Conservation (phyloP, 2,329 filamentous ascomycete genomes). For the Sporothrix sp. region DNA sequence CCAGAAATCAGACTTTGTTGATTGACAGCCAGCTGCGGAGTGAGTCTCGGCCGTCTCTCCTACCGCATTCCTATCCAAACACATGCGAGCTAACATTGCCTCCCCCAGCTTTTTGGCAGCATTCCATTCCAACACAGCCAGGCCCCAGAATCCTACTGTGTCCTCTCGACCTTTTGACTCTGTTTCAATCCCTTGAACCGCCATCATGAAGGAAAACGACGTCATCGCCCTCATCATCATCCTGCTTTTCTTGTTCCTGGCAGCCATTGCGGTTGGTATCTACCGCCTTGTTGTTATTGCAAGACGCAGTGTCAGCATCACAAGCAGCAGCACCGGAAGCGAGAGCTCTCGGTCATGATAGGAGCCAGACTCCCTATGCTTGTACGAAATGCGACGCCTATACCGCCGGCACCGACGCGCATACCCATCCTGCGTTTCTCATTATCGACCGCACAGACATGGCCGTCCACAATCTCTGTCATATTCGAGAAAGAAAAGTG, state of each 20-base stretch:
- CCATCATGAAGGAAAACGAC: conserved; percentile 54
- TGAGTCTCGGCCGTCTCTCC: not conserved
- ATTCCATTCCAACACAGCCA: too few species aligned
- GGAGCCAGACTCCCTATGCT: too few species aligned
- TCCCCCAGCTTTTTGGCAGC: too few species aligned
- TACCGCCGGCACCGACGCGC: too few species aligned
- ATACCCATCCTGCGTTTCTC: too few species aligned
- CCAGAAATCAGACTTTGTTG: not conserved
- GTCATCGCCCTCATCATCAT: conserved; percentile 61
- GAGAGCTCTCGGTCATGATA: conserved; percentile 6
- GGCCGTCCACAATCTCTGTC: too few species aligned
- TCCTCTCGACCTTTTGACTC: too few species aligned
- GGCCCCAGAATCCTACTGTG: too few species aligned
- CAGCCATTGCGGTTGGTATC: conserved; percentile 53
- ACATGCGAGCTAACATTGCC: not conserved
- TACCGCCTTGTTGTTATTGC: conserved; percentile 49
- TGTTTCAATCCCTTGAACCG: conserved; percentile 19
- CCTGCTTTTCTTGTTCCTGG: conserved; percentile 53
- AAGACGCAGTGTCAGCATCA: conserved; percentile 33
- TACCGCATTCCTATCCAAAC: conserved; percentile 2
- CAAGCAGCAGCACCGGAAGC: conserved; percentile 20
- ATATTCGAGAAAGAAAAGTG: too few species aligned
- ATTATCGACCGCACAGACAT: too few species aligned
- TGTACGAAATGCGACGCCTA: too few species aligned
- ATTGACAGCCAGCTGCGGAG: not conserved